A percentile compares a stretch with the other conserved stretches of the same genome.
phyloP scores from a whole-genome alignment of 75 land plant species.

The Pinus albicaulis region DNA sequence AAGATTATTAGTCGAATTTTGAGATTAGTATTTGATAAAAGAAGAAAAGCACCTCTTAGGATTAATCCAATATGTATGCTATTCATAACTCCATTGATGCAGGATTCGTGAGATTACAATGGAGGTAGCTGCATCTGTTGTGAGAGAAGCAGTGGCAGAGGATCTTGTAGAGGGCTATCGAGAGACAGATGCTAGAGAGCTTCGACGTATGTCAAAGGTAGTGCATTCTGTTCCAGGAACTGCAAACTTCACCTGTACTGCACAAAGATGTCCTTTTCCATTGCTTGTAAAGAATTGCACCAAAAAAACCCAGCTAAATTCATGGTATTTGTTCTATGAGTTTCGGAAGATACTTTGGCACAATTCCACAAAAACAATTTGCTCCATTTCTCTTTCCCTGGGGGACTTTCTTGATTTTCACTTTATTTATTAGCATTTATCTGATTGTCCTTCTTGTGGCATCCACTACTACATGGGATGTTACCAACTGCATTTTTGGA shows the following conservation, averaged over 20 bases:
- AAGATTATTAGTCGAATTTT: not conserved
- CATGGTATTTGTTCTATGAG: no score
- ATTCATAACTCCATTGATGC: not conserved
- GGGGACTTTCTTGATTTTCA: no score
- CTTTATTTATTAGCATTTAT: not conserved
- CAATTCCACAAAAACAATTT: not conserved
- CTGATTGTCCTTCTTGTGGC: not conserved
- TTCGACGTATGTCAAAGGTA: slow-evolving; percentile 57
- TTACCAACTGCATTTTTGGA: slow-evolving; percentile 1
- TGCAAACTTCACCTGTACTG: not conserved
- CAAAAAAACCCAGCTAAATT: not conserved
- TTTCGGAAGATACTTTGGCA: no score
- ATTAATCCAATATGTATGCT: slow-evolving; percentile 6
- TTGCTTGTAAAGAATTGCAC: not conserved
- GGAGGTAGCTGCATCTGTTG: slow-evolving; percentile 84
- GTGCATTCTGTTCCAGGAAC: not conserved
- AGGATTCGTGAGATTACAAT: slow-evolving; percentile 95
- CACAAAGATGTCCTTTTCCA: not conserved
- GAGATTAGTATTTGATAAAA: no score
- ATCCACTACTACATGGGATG: not conserved
- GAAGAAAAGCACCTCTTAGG: not conserved
- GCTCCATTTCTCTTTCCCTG: no score
- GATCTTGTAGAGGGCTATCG: slow-evolving; percentile 94
- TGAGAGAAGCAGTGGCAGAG: slow-evolving; percentile 84
- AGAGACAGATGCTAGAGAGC: slow-evolving; percentile 71